Conservation (phyloP, 306 rosid species). For the Vigna unguiculata region DNA sequence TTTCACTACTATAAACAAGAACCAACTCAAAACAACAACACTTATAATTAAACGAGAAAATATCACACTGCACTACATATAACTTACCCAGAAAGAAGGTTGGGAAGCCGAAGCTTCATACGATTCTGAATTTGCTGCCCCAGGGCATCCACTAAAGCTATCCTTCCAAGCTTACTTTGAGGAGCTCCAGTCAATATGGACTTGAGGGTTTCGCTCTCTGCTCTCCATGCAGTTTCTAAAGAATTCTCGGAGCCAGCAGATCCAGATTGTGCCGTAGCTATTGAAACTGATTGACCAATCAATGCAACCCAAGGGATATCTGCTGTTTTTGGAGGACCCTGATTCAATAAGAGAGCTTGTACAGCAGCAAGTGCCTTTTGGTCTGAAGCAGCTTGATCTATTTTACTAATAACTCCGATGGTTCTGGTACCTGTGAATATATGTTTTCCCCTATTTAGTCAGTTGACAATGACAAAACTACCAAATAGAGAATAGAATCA, state of each 20-base stretch:
- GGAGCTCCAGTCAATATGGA: slow-evolving; percentile 94
- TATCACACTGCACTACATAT: slow-evolving; percentile 24
- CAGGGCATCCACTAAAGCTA: slow-evolving; percentile 91
- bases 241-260: slow-evolving; percentile 89
- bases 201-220: slow-evolving; percentile 96
- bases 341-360: slow-evolving; percentile 86
- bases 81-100: slow-evolving; percentile 89
- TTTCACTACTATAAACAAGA: slow-evolving; percentile 28
- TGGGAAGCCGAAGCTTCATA: slow-evolving; percentile 92
- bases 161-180: slow-evolving; percentile 92
- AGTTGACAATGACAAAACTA: slow-evolving; percentile 15
- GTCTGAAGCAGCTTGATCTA: slow-evolving; percentile 94
- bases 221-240: slow-evolving; percentile 97
- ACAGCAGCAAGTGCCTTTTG: slow-evolving; percentile 94
- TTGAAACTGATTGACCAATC: slow-evolving; percentile 93
- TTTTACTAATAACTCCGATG: slow-evolving; percentile 87
- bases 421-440: slow-evolving; percentile 82
- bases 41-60: slow-evolving; percentile 2
- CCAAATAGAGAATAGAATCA: not conserved
- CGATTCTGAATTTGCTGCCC: slow-evolving; percentile 91
- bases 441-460: slow-evolving; percentile 32
- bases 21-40: slow-evolving; percentile 26
- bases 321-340: slow-evolving; percentile 87
- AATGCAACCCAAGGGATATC: slow-evolving; percentile 97
- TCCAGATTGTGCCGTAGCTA: slow-evolving; percentile 95